Conservation (phyloP, 2,329 filamentous ascomycete species). For the Aureobasidium sp. region DNA sequence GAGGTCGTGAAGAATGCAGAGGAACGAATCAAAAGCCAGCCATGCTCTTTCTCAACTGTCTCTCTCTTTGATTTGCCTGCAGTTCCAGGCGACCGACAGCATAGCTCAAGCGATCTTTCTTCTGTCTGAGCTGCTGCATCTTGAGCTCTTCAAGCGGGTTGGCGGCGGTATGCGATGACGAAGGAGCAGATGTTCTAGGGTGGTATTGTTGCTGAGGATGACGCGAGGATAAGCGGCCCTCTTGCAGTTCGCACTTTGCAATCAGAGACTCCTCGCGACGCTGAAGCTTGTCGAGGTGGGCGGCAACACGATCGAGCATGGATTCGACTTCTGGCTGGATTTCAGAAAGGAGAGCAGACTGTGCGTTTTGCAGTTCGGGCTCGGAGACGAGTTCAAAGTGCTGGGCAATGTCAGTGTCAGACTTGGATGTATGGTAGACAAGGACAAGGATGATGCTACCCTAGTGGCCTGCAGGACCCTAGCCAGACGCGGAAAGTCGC, state of each 20-base stretch:
- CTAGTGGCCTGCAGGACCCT: slow-evolving; percentile 58
- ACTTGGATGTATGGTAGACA: neutral
- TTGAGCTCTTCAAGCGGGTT: slow-evolving; percentile 48
- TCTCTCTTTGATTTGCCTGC: slow-evolving; percentile 71
- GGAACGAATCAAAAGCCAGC: slow-evolving; percentile 30
- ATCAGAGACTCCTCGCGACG: slow-evolving; percentile 78
- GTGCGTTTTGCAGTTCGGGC: slow-evolving; percentile 71
- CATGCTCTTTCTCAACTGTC: slow-evolving; percentile 68
- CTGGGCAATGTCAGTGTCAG: slow-evolving; percentile 36
- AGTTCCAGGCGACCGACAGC: slow-evolving; percentile 78
- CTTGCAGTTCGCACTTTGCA: slow-evolving; percentile 74
- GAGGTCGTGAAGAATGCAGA: neutral
- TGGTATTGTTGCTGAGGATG: slow-evolving; percentile 16
- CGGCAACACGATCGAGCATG: slow-evolving; percentile 73
- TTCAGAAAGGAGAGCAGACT: slow-evolving; percentile 77
- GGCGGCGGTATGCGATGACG: slow-evolving; percentile 18
- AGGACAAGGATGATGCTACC: slow-evolving; percentile 32
- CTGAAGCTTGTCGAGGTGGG: slow-evolving; percentile 74
- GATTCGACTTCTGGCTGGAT: slow-evolving; percentile 79
- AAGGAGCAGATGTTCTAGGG: slow-evolving; percentile 1
- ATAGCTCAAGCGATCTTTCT: slow-evolving; percentile 80
- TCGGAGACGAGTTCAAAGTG: slow-evolving; percentile 92
- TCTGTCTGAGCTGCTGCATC: slow-evolving; percentile 64
- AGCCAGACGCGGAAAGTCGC: slow-evolving; percentile 55
- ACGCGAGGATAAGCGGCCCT: slow-evolving; percentile 55